Base-by-base conservation (phyloP, 768 basidiomycete genomes). In the Lentinula guzmanii region DNA sequence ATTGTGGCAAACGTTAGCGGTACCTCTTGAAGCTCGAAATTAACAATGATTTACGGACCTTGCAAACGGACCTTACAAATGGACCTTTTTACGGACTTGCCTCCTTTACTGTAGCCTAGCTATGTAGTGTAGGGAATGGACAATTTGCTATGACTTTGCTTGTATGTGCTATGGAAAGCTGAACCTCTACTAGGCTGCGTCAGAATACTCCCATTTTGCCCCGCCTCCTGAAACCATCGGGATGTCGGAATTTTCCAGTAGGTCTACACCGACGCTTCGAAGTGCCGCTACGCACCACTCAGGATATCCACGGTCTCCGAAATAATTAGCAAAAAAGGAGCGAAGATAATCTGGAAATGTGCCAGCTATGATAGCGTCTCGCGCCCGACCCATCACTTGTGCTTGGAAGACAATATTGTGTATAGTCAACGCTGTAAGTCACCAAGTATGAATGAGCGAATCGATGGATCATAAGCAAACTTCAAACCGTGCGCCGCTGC, bases 271-370 rank as follows among this genome's bases (percentile, higher is more conserved):
- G 11, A 96, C 93, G 59, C 85, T 87, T 28, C 80, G 77, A 55
- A 96, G 74, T 10, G 93, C 94, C 67, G 92, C 89, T 1, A 95
- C 84, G 66, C 90, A 91, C 93, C 93, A 96, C 69, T 86, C 84
- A 0, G 93, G 93, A 70, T 94, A 93, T 9, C 88, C 89, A n/a
- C 77, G 74, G 60, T 84, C 79, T 6, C 83, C 86, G 67, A 91
- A 96, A 71, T 94, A 95, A 48, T 77, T 75, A 37, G 77, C 79
- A 72, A 96, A 95, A 74, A 95, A 96, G 6, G 73, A 74, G 57
- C 79, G 79, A 33, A 95, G 78, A 70, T 91, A 95, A 55, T 82
- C 77, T 1, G 93, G 94, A 72, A 93, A 96, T 10, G 76, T 82
- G 41, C 86, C 91, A 34, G 81, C 79, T 61, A 93, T 70, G 65